Evolutionary conservation across 192 early-diverging fungal species (phyloP), one percentile per base, ranked within the genome.

Genomic region (Allomyces arbusculus): DNA sequence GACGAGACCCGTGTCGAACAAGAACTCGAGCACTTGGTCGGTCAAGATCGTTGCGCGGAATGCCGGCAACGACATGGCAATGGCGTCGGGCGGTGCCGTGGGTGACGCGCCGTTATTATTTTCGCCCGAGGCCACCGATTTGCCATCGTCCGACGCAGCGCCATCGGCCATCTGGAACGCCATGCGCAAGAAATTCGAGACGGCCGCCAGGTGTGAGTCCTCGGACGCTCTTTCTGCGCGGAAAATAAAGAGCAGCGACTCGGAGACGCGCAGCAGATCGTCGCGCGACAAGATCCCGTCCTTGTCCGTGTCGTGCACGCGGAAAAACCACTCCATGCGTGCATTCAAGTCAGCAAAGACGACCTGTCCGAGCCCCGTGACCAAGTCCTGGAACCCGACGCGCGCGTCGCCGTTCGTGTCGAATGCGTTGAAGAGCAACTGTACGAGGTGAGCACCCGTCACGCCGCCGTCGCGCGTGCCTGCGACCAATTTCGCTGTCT

Each of bases 181-280:
- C 24, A 82, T 74, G 63, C 79, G 84, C 62, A 88, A 71, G 19
- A 88, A 76, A 26, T 75, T 77, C 24, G 78, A 81, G 24, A 87
- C 77, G 23, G 78, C 65, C 25, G 74, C 77, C 45, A 91, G 63
- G 68, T 86, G 78, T 61, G 66, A 33, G 67, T 87, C 80, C 12
- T 79, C 78, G 16, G 20, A n/a, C 1, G 12, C 50, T 55, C 80
- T 73, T 62, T 83, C 70, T 28, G 70, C 68, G 1, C 86, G 69
- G 61, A 87, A 76, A 1, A 97, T 76, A 68, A 90, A 95, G 65
- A 91, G 78, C 7, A 97, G 70, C 45, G 85, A 85, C 75, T 95
- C 92, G 1, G 89, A 88, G 64, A 95, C 76, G 55, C 85, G 81
- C 66, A 93, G 83, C 43, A 92, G 80, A 65, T 97, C 88, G 43